A percentile compares a stretch with the other conserved stretches of the same genome.
Evolutionary conservation across 192 early-diverging fungal genomes (phyloP).

Genomic region (Tieghemiomyces parasiticus): DNA sequence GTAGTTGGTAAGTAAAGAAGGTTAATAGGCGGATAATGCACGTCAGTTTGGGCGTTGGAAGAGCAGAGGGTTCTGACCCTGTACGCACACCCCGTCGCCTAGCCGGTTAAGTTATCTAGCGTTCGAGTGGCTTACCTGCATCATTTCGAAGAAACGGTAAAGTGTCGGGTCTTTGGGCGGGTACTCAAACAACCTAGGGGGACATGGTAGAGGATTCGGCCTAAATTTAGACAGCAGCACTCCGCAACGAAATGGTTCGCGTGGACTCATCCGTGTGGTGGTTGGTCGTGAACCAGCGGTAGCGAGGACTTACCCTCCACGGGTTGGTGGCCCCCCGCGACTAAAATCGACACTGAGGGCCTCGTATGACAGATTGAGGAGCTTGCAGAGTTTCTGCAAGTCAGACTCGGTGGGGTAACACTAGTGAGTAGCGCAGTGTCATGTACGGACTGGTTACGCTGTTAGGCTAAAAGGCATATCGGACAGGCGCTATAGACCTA

Average conservation of each 20-base stretch:
- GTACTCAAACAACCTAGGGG: neutral
- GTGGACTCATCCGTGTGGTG: neutral
- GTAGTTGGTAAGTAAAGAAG: too few relatives aligned
- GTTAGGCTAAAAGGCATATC: neutral
- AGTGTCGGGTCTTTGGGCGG: neutral
- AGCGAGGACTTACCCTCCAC: neutral
- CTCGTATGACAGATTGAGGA: neutral
- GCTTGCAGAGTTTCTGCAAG: neutral
- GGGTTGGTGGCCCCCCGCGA: neutral
- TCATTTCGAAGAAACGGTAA: constrained; percentile 7
- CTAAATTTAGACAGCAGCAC: neutral
- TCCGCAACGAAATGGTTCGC: neutral
- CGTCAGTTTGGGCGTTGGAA: too few relatives aligned
- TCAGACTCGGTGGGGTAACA: neutral
- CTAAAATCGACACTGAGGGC: neutral
- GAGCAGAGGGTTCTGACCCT: too few relatives aligned
- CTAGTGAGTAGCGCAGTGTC: neutral
- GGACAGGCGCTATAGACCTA: neutral
- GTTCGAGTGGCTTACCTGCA: too few relatives aligned
- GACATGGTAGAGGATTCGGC: neutral
- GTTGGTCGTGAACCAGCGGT: too few relatives aligned
- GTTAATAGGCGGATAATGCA: too few relatives aligned
- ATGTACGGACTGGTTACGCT: too few relatives aligned
- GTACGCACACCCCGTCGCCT: too few relatives aligned
- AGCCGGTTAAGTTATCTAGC: too few relatives aligned